Evolutionary conservation across 2,329 filamentous ascomycete genomes (phyloP), one percentile per base, ranked within the genome.

Genomic region (Neurospora crassa): DNA sequence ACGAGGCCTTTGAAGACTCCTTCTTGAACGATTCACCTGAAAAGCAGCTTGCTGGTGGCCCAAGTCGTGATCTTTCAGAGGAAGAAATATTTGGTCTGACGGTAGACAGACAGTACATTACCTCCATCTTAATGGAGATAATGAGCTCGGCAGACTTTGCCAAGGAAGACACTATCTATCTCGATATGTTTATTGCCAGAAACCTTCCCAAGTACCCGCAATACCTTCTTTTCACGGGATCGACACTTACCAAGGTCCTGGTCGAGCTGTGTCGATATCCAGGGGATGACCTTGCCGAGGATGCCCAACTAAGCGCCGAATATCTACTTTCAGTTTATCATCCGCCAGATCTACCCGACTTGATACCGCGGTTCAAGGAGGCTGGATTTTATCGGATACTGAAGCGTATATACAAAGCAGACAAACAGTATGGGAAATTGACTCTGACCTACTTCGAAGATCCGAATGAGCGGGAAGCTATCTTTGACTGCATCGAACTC

Each of bases 141-240:
- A 97, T 99, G 93, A 92, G 90, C 68, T 83, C 89, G 0, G 84
- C 86, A 4, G 89, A 92, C 67, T 98, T 97, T 80, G 87, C 89
- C 0, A 81, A 90, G 0, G 89, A 92, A 73, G 94, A 98, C 78
- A 94, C 92, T 14, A 92, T 99, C 71, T 99, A 97, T 80, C 87
- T 99, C 67, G 94, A 99, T 81, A 99, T 99, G 94, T 99, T 99
- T 78, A 92, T 99, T 78, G 95, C 96, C 20, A 90, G 96, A 71
- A 99, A 97, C 78, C 83, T 99, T 68, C 93, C 96, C 3, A 99
- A 99, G 79, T 99, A 97, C 78, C 94, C 94, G 0, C 95, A 98
- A 79, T 97, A 97, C 77, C 90, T 99, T 69, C 87, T 98, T 12
- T 88, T 99, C 67, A 92, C 95, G 0, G 96, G 94, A 20, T 94